Evolutionary conservation across 1,284 basidiomycete genomes (phyloP).

Genomic region (Xerocomus amazonicus): DNA sequence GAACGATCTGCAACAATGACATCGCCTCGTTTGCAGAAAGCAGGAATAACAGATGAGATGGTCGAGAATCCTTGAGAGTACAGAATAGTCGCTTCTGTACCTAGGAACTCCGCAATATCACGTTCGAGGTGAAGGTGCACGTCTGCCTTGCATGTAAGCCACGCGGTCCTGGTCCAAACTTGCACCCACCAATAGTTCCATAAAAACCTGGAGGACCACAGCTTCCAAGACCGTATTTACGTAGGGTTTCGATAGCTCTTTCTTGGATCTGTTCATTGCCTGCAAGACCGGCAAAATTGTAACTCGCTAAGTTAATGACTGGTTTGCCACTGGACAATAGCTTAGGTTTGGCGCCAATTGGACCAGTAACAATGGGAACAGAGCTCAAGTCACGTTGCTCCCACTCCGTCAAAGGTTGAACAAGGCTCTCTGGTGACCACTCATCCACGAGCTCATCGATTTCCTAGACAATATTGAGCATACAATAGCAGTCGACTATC

Average conservation of each 20-base stretch:
- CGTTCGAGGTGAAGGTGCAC: slow-evolving; percentile 89
- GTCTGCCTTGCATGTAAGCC: slow-evolving; percentile 47
- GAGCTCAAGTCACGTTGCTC: slow-evolving; percentile 71
- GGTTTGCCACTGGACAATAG: slow-evolving; percentile 73
- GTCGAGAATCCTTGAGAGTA: slow-evolving; percentile 96
- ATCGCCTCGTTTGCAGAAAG: slow-evolving; percentile 97
- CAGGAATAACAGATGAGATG: slow-evolving; percentile 91
- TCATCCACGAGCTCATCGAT: slow-evolving; percentile 95
- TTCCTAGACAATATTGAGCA: slow-evolving; percentile 56
- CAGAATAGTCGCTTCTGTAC: slow-evolving; percentile 85
- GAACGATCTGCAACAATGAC: slow-evolving; percentile 96
- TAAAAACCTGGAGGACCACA: slow-evolving; percentile 99
- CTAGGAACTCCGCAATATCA: slow-evolving; percentile 88
- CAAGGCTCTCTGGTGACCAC: slow-evolving; percentile 89
- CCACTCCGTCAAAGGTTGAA: slow-evolving; percentile 52
- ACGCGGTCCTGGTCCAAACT: slow-evolving; percentile 8
- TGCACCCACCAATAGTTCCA: slow-evolving; percentile 78
- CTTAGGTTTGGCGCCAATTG: slow-evolving; percentile 81
- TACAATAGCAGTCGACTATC: neutral
- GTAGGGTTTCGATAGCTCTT: slow-evolving; percentile 81
- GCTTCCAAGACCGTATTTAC: slow-evolving; percentile 91
- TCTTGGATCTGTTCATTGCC: slow-evolving; percentile 88
- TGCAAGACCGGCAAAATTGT: slow-evolving; percentile 91
- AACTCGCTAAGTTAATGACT: slow-evolving; percentile 85
- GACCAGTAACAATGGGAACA: slow-evolving; percentile 79